phyloP scores from a whole-genome alignment of 2,329 filamentous ascomycete genomes.

The Aotearoamyces nothofagi region DNA sequence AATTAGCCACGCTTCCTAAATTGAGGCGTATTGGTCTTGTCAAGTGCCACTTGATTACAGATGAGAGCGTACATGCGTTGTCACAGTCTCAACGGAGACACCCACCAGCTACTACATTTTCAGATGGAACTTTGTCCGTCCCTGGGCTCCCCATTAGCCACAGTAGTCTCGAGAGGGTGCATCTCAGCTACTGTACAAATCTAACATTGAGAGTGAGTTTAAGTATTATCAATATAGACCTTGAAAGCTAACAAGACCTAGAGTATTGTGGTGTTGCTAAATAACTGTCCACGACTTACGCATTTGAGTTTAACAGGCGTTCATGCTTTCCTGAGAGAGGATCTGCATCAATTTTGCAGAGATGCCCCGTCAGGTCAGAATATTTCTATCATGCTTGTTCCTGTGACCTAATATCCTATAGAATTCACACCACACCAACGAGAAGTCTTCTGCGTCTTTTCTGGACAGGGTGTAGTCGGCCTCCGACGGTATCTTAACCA shows the following conservation, averaged over 20 bases:
- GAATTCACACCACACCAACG: slow-evolving; percentile 95
- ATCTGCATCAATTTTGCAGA: slow-evolving; percentile 74
- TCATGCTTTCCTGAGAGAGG: slow-evolving; percentile 72
- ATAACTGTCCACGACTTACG: slow-evolving; percentile 81
- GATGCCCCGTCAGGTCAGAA: slow-evolving; percentile 58
- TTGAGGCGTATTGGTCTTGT: slow-evolving; percentile 88
- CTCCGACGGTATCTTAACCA: slow-evolving; percentile 69
- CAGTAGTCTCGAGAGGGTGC: slow-evolving; percentile 64
- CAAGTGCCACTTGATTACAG: slow-evolving; percentile 83
- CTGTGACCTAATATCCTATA: slow-evolving; percentile 16
- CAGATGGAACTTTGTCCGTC: no score
- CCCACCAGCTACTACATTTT: no score
- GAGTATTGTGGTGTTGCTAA: slow-evolving; percentile 82
- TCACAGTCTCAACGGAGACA: slow-evolving; percentile 40
- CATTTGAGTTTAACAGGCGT: slow-evolving; percentile 92
- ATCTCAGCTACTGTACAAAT: slow-evolving; percentile 87
- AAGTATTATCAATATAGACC: neutral
- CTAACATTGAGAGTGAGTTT: slow-evolving; percentile 61
- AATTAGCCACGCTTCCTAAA: slow-evolving; percentile 77
- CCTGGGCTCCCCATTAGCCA: no score
- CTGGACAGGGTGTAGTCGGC: slow-evolving; percentile 63
- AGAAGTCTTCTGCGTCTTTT: slow-evolving; percentile 95
- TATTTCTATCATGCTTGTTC: slow-evolving; percentile 3
- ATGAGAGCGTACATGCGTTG: slow-evolving; percentile 73
- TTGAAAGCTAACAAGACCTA: slow-evolving; percentile 25